These are phyloP conservation scores for Tuber umbilicatum DNA, from an alignment of 495 filamentous ascomycete genomes.

Conservation along the genomic window DNA sequence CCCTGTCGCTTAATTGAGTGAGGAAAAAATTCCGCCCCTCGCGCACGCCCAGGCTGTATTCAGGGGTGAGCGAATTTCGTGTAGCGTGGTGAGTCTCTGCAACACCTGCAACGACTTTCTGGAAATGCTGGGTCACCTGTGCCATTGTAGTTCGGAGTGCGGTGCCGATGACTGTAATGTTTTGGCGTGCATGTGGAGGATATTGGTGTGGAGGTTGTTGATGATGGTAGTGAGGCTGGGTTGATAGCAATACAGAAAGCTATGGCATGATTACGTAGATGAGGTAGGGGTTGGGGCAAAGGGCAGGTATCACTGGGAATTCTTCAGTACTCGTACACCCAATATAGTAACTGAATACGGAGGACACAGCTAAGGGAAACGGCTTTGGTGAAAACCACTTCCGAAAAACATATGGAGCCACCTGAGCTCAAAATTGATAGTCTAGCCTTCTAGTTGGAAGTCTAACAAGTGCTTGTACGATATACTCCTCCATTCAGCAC, in stretches of 20 bases:
- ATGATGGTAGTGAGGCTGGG: background rate
- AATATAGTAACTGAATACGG: too few species aligned
- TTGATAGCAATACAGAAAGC: background rate
- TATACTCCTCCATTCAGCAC: too few species aligned
- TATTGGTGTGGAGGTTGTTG: background rate
- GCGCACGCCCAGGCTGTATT: background rate
- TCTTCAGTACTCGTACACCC: background rate
- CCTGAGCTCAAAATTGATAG: too few species aligned
- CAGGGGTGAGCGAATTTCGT: background rate
- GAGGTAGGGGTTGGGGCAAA: background rate
- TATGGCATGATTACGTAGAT: background rate
- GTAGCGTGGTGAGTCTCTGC: background rate
- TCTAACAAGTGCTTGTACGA: too few species aligned
- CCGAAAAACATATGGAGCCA: too few species aligned
- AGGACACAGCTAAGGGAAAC: too few species aligned
- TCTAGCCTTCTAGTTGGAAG: too few species aligned
- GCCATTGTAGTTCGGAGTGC: background rate
- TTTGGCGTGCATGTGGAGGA: background rate
- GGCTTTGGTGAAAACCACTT: too few species aligned
- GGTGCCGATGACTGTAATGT: background rate
- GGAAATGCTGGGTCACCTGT: background rate
- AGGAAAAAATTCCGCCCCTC: background rate
- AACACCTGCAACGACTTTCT: background rate
- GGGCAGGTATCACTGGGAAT: background rate
- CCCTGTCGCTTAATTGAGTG: background rate